Base-by-base conservation (phyloP, 495 filamentous ascomycete genomes). In the Podospora didyma region DNA sequence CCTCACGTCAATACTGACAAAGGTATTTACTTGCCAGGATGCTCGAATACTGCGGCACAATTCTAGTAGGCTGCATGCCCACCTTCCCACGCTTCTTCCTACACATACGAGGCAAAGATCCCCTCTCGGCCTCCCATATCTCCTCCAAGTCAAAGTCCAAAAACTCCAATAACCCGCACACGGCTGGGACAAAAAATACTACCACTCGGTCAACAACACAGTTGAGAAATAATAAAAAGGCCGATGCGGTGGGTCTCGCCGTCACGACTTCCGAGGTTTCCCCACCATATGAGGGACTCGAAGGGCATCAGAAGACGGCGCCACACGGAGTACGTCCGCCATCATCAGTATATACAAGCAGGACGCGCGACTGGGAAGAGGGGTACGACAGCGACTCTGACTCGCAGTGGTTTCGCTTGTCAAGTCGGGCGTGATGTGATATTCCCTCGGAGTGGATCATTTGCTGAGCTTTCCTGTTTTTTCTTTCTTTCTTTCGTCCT, bases 11-110 rank as follows among this genome's bases (percentile, higher is more conserved):
- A 14, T 26, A 45, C 21, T 42, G 31, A 11, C 16, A 35, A 26
- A 7, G 16, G n/a, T n/a, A n/a, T n/a, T n/a, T n/a, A n/a, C 16
- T 39, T 0, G 7, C 4, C 21, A 60, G 58, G 2, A 76, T 72
- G 45, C 69, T 71, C 34, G 67, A 69, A 46, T 68, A 68, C 22
- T 63, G 59, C 34, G 67, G 67, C 24, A 69, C 67, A 2, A 64
- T 69, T n/a, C 42, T 65, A 20, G 62, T 69, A 1, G 62, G 67
- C 0, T 69, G 67, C 53, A 69, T 69, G 67, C 64, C 65, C 0
- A 54, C 63, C 0, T 69, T 69, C 34, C 67, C 67, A 1, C 49
- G 65, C 31, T 69, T 69, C 57, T 69, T 61, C 39, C 48, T 57
- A 5, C 49, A 55, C 51, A 20, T 63, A 7, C 52, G 41, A 2